Percentiles rank a stretch among this genome's conserved stretches.
These are phyloP conservation scores for Fusarium sp. DNA, from an alignment of 2,329 filamentous ascomycete species.

Conservation along the genomic window DNA sequence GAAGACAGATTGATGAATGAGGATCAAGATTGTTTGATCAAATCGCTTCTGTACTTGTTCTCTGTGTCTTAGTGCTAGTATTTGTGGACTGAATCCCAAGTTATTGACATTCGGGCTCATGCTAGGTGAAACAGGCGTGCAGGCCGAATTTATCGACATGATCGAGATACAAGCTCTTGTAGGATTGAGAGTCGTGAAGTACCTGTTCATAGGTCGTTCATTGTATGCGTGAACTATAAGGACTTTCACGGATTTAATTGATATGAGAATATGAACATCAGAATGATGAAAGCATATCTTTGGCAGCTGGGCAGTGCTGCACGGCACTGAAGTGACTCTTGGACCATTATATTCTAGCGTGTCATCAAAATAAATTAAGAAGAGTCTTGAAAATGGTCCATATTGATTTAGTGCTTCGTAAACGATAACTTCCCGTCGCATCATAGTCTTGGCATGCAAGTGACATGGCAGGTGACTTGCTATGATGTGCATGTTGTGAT, in stretches of 20 bases:
- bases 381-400: not conserved
- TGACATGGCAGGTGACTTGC: not conserved
- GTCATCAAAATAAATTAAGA: too few species aligned
- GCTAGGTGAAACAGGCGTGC: not conserved
- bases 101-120: not conserved
- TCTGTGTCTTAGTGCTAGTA: not conserved
- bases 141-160: not conserved
- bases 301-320: not conserved
- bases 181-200: not conserved
- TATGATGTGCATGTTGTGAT: not conserved
- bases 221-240: not conserved
- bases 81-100: not conserved
- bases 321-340: not conserved
- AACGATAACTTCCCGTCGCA: not conserved
- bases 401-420: too few species aligned
- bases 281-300: not conserved
- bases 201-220: not conserved
- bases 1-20: not conserved
- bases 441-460: not conserved
- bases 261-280: not conserved
- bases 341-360: not conserved
- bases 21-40: not conserved
- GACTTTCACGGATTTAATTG: too few species aligned
- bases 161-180: not conserved
- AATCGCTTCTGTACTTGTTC: not conserved